These are phyloP conservation scores for Metschnikowia arizonensis DNA, from an alignment of 805 yeast species.

Conservation along the genomic window DNA sequence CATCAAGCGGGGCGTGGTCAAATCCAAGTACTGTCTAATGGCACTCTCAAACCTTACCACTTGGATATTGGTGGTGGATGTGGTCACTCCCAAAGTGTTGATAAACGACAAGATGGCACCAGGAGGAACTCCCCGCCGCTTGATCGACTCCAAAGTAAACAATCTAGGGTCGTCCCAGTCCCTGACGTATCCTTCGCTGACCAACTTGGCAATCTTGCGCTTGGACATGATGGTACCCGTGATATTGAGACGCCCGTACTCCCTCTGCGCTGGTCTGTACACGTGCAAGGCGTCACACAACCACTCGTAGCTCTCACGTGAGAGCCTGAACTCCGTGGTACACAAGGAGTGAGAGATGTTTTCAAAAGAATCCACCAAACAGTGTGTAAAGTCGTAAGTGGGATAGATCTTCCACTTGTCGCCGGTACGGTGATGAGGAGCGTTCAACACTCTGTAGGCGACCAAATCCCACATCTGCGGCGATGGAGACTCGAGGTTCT, in stretches of 20 bases:
- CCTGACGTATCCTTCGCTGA: conserved; percentile 73
- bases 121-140: conserved; percentile 98
- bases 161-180: conserved; percentile 99
- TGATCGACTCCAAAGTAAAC: conserved; percentile 88
- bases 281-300: conserved; percentile 92
- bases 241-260: conserved; percentile 92
- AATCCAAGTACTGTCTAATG: conserved; percentile 81
- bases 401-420: conserved; percentile 97
- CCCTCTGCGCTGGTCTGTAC: conserved; percentile 98
- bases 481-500: conserved; percentile 80
- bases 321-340: conserved; percentile 88
- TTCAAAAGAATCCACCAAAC: conserved; percentile 96
- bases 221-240: conserved; percentile 93
- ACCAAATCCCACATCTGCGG: conserved; percentile 99
- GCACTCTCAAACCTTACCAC: conserved; percentile 84
- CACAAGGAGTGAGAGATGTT: conserved; percentile 94
- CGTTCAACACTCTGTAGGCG: conserved; percentile 90
- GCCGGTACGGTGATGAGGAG: conserved; percentile 95
- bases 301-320: conserved; percentile 98
- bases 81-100: conserved; percentile 94
- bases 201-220: conserved; percentile 92
- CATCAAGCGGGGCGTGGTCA: conserved; percentile 91
- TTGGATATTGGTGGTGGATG: conserved; percentile 89
- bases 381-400: conserved; percentile 97
- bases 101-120: conserved; percentile 93